These are phyloP conservation scores for Chaetoceros muelleri DNA, from an alignment of 108 stramenopile species.

Conservation along the genomic window DNA sequence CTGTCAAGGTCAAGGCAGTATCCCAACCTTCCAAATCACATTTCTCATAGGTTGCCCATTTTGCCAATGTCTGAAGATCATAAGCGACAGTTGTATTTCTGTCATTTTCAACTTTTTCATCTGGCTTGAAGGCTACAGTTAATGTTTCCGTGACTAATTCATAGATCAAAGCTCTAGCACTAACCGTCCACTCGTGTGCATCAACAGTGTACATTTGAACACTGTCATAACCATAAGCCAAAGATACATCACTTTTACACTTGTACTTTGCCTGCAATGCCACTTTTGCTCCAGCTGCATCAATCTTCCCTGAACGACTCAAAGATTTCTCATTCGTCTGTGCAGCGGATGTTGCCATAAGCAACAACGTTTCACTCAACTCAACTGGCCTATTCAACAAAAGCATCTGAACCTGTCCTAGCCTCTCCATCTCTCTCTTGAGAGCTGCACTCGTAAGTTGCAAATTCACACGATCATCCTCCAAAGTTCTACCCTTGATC, in stretches of 20 bases:
- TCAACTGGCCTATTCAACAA: slow-evolving; percentile 37
- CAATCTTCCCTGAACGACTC: background rate
- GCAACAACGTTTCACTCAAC: slow-evolving; percentile 22
- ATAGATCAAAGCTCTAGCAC: slow-evolving; percentile 14
- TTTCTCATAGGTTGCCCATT: slow-evolving; percentile 27
- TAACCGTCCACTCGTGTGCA: slow-evolving; percentile 15
- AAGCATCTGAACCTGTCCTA: slow-evolving; percentile 36
- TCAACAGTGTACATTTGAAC: slow-evolving; percentile 10
- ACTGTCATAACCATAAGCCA: slow-evolving; percentile 4
- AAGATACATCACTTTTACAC: background rate
- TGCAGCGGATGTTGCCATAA: background rate
- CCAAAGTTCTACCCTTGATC: slow-evolving; percentile 4
- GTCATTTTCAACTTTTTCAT: background rate
- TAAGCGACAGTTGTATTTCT: slow-evolving; percentile 1
- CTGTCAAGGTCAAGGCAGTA: slow-evolving; percentile 14
- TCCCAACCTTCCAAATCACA: slow-evolving; percentile 17
- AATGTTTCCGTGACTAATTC: slow-evolving; percentile 20
- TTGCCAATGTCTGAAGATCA: slow-evolving; percentile 14
- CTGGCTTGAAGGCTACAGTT: slow-evolving; percentile 1
- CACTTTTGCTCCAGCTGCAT: background rate
- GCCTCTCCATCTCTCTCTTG: slow-evolving; percentile 37
- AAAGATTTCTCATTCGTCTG: background rate
- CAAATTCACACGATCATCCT: slow-evolving; percentile 28
- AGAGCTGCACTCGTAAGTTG: slow-evolving; percentile 47
- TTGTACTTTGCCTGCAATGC: background rate